A percentile compares a stretch with the other conserved stretches of the same genome.
Evolutionary conservation across 2,329 filamentous ascomycete genomes (phyloP).

Genomic region (Fusarium luffae): DNA sequence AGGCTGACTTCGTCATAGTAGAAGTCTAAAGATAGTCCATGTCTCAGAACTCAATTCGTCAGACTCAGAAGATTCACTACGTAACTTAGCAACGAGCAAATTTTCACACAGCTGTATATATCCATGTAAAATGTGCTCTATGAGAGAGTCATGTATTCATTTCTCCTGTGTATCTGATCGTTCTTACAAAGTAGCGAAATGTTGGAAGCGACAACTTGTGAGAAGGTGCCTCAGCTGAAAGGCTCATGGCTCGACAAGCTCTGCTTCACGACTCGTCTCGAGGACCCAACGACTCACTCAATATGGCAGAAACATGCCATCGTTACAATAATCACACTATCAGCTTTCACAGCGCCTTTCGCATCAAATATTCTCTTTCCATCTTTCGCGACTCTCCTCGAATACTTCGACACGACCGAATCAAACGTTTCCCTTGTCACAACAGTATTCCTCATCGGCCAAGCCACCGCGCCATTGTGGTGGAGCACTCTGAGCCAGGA

Average conservation of each 20-base stretch:
- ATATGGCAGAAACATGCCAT: background rate
- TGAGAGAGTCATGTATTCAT: too few species aligned
- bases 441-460: background rate
- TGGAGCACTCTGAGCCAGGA: constrained; percentile 4
- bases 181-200: background rate
- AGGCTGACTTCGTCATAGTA: background rate
- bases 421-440: background rate
- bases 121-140: background rate
- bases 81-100: background rate
- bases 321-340: background rate
- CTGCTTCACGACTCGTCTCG: background rate
- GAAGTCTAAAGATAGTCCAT: background rate
- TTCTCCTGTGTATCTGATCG: background rate
- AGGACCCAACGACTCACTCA: background rate
- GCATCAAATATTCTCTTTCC: constrained; percentile 3
- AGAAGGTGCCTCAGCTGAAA: background rate
- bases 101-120: background rate
- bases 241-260: background rate
- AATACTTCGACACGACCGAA: constrained; percentile 2
- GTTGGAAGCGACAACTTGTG: background rate
- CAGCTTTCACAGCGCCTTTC: background rate
- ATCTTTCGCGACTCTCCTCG: constrained; percentile 1
- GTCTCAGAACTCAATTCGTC: background rate
- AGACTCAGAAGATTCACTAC: background rate
- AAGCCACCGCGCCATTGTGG: constrained; percentile 1